phyloP scores from a whole-genome alignment of 2,329 filamentous ascomycete genomes.

The Verticillium tricorpus region DNA sequence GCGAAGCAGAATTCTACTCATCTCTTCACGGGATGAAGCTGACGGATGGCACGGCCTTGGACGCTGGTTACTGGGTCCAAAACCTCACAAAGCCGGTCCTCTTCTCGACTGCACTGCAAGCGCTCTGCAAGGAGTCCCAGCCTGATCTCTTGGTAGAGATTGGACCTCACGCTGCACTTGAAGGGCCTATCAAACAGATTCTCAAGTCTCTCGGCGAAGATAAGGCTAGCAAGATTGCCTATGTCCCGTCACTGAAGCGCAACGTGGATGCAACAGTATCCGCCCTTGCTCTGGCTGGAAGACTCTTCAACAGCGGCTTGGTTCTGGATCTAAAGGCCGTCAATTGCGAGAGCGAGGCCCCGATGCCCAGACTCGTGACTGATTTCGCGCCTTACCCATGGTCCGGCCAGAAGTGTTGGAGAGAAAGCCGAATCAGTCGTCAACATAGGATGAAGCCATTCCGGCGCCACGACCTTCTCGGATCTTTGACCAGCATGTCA shows the following conservation, averaged over 20 bases:
- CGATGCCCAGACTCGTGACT: constrained; percentile 5
- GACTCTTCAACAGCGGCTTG: constrained; percentile 38
- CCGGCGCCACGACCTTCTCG: constrained; percentile 27
- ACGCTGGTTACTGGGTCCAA: constrained; percentile 39
- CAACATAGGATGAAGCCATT: background rate
- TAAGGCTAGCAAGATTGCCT: constrained; percentile 32
- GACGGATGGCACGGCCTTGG: constrained; percentile 26
- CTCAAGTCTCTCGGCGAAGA: constrained; percentile 33
- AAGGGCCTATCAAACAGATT: constrained; percentile 47
- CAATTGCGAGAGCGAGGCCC: background rate
- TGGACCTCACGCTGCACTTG: constrained; percentile 44
- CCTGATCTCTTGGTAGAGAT: constrained; percentile 41
- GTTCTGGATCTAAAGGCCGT: constrained; percentile 2
- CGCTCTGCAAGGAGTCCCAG: background rate
- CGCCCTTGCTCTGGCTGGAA: constrained; percentile 36
- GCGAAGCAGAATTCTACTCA: constrained; percentile 36
- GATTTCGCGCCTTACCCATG: constrained; percentile 21
- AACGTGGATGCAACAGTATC: constrained; percentile 43
- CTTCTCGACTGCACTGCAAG: constrained; percentile 31
- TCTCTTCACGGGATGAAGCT: constrained; percentile 31
- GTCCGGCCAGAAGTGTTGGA: constrained; percentile 8
- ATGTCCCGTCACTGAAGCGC: constrained; percentile 42
- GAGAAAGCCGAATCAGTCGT: background rate
- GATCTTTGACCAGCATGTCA: constrained; percentile 25
- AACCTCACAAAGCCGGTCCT: constrained; percentile 34